A percentile compares a stretch with the other conserved stretches of the same genome.
These are phyloP conservation scores for Solanum neorickii DNA, from an alignment of 257 asterid genomes.

Conservation along the genomic window DNA sequence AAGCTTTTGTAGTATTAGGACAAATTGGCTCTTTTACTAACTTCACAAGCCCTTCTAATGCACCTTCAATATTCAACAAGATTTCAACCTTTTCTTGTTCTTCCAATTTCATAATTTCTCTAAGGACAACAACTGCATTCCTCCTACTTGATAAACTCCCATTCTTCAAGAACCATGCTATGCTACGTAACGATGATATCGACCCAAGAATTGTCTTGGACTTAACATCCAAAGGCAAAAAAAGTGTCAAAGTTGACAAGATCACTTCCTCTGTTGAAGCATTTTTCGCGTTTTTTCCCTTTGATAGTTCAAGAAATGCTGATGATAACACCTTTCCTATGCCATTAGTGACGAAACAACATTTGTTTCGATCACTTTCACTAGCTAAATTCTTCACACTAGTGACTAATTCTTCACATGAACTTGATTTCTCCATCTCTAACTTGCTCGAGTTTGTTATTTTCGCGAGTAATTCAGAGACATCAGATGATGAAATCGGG, in stretches of 20 bases:
- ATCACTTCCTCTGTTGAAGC: constrained; percentile 14
- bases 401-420: constrained; percentile 12
- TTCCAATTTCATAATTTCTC: background rate
- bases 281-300: background rate
- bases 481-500: constrained; percentile 23
- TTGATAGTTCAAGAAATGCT: constrained; percentile 23
- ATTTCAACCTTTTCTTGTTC: background rate
- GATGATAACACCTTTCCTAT: constrained; percentile 12
- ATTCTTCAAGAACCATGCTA: constrained; percentile 20
- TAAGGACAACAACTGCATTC: constrained; percentile 15
- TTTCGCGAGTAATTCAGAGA: constrained; percentile 1
- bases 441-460: background rate
- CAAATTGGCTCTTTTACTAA: constrained; percentile 34
- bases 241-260: constrained; percentile 13
- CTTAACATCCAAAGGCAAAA: constrained; percentile 21
- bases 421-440: background rate
- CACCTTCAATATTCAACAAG: constrained; percentile 11
- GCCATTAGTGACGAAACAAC: constrained; percentile 19
- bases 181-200: constrained; percentile 10
- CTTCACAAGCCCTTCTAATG: constrained; percentile 24
- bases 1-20: constrained; percentile 36
- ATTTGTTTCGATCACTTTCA: constrained; percentile 36
- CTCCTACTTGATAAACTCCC: constrained; percentile 15
- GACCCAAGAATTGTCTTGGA: constrained; percentile 16
- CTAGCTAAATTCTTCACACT: constrained; percentile 14